phyloP scores from a whole-genome alignment of 352 stramenopile species.

The Globisporangium recalcitrans region DNA sequence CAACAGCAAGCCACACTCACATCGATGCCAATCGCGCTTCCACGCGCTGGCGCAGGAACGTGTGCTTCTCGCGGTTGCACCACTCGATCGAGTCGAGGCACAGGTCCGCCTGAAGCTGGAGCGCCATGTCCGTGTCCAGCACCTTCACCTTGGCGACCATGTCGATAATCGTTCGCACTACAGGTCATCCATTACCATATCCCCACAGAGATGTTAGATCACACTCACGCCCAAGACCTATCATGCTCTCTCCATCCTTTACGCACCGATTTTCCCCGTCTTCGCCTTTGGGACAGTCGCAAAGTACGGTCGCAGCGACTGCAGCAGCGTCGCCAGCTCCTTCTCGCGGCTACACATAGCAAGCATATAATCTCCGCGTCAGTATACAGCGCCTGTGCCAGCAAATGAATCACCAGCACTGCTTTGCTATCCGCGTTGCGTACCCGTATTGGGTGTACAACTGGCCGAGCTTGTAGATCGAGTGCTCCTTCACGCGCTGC shows the following conservation, averaged over 20 bases:
- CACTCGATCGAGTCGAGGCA: slow-evolving; percentile 94
- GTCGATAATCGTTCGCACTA: slow-evolving; percentile 96
- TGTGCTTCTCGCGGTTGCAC: slow-evolving; percentile 92
- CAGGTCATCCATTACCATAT: slow-evolving; percentile 1
- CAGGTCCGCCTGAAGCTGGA: slow-evolving; percentile 93
- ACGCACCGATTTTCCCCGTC: slow-evolving; percentile 95
- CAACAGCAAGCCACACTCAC: slow-evolving; percentile 22
- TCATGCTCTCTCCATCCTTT: neutral
- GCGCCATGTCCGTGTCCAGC: slow-evolving; percentile 85
- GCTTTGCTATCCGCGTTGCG: neutral
- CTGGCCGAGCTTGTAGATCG: slow-evolving; percentile 93
- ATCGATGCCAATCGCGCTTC: slow-evolving; percentile 93
- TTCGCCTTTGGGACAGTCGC: slow-evolving; percentile 94
- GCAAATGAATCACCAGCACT: neutral
- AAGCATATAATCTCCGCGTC: neutral
- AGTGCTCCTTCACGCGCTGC: slow-evolving; percentile 92
- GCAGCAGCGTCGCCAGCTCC: slow-evolving; percentile 82
- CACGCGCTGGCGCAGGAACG: slow-evolving; percentile 98
- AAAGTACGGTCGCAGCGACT: slow-evolving; percentile 93
- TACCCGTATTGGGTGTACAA: slow-evolving; percentile 87
- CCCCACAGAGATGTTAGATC: neutral
- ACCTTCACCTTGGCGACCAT: slow-evolving; percentile 92
- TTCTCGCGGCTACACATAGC: slow-evolving; percentile 59
- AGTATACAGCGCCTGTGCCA: too few relatives aligned
- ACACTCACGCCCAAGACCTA: neutral